Evolutionary conservation across 2,329 filamentous ascomycete species (phyloP), one percentile per base, ranked within the genome.

Genomic region (Grosmannia penicillata): DNA sequence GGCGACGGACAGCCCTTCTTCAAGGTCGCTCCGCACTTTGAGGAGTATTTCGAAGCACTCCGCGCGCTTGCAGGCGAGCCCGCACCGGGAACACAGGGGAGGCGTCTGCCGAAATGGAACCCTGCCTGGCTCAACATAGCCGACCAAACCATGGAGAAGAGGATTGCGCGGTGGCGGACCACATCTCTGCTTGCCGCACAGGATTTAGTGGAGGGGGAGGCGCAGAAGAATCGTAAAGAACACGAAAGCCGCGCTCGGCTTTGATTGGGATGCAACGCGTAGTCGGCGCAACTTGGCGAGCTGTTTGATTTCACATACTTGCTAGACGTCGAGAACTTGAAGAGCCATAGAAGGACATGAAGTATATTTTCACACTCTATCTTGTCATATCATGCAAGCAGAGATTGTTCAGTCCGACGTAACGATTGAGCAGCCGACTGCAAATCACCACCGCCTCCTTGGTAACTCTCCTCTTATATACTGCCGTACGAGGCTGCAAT

Each of bases 21-120:
- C 27, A 27, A 22, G 10, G 22, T 42, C 14, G 17, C 23, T 2
- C 39, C 39, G 4, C 3, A 30, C 14, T 33, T 37, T n/a, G 29
- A 29, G 23, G 34, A 24, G 15, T 41, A 41, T 24, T 37, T 33
- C 19, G 30, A 37, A 11, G n/a, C 15, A 4, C 39, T 41, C 3
- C 34, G 34, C 13, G 9, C 3, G 1, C 14, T 41, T 8, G 39
- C 39, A 5, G 39, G 34, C 11, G 30, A 41, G 14, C 34, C 39
- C 3, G 23, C 18, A 4, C 23, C 23, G 3, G 39, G 39, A 1
- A 33, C 34, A 0, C 17, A 15, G 4, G 34, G 33, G 9, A 18
- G 28, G 6, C 8, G 5, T 6, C 34, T 40, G 23, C 38, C 38
- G 1, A 28, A 29, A 17, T 39, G n/a, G 15, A 50, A 76, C 24